Evolutionary conservation across 2,329 filamentous ascomycete genomes (phyloP), one percentile per base, ranked within the genome.

Genomic region (Colletotrichum acutatum): DNA sequence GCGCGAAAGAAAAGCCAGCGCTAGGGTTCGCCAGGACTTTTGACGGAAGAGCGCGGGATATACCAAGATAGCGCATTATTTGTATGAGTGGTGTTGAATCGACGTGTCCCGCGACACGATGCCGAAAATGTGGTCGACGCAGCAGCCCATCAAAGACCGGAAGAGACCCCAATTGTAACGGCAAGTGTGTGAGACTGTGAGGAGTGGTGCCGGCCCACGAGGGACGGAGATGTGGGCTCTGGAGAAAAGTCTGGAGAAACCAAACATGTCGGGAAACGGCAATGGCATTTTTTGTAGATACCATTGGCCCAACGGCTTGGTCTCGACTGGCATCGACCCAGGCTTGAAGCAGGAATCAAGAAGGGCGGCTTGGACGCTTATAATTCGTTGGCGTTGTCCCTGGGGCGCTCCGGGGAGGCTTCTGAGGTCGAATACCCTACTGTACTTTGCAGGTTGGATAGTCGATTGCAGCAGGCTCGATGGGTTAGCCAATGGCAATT

Each of bases 121-220:
- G 52, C 57, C 34, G 57, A 64, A 46, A 30, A 60, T 60, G 63
- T 34, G 22, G 56, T 22, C 57, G 57, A 46, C 59, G 30, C 62
- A 46, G 68, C 69, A 58, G 69, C 42, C 53, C 66, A 60, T 72
- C 69, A 69, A 59, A 53, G 53, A 37, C 26, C 53, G 59, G 65
- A 6, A 42, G 46, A 26, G 9, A 58, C 8, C 26, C 30, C 4
- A 14, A n/a, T 64, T 69, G 69, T 68, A 46, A 72, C 69, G 53
- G 46, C 52, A 59, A 64, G 32, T 64, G 66, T 68, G 54, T 59
- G 69, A 69, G 52, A 59, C 37, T 68, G 59, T 59, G 69, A 69
- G 52, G 58, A 46, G 42, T 19, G 37, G 59, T 42, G 8, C 59
- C 6, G 14, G 59, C 19, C 24, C 37, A 24, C 8, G 42, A 49